Evolutionary conservation across 163 green algal genomes (phyloP).

Genomic region (Volvox carteri): DNA sequence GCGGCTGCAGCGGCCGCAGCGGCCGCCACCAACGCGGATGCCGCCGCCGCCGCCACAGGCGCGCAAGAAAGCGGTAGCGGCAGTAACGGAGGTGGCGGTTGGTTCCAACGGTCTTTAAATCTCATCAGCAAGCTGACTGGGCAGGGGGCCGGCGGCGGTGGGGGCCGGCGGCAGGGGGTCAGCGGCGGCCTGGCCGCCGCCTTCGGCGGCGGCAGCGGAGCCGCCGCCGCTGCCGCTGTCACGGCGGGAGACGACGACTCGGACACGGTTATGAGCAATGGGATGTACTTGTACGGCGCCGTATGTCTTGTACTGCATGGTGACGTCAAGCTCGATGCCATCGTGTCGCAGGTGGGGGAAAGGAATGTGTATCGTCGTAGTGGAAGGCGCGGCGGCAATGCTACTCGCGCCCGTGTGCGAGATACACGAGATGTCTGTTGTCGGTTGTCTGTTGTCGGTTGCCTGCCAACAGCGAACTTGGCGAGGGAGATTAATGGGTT

Average conservation of each 20-base stretch:
- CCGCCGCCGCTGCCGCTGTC: neutral
- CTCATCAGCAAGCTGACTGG: constrained; percentile 33
- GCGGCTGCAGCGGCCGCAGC: neutral
- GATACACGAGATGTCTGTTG: no score
- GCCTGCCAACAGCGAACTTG: no score
- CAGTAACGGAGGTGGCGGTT: constrained; percentile 26
- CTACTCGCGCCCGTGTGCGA: no score
- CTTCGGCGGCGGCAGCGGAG: neutral
- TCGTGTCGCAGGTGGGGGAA: constrained; percentile 59
- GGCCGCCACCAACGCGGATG: neutral
- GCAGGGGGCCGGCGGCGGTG: neutral
- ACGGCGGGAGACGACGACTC: neutral
- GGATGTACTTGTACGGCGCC: constrained; percentile 60
- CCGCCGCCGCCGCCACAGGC: neutral
- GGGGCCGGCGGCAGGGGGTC: neutral
- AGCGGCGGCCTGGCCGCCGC: neutral
- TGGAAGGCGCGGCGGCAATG: no score
- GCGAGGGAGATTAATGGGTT: no score
- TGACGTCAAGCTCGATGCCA: constrained; percentile 59
- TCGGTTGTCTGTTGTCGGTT: no score
- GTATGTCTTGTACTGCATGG: constrained; percentile 59
- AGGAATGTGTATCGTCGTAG: no score
- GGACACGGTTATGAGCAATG: constrained; percentile 12
- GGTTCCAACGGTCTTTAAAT: constrained; percentile 29
- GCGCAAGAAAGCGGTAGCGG: neutral